These are phyloP conservation scores for Fusarium euwallaceae DNA, from an alignment of 2,329 filamentous ascomycete species.

Conservation along the genomic window DNA sequence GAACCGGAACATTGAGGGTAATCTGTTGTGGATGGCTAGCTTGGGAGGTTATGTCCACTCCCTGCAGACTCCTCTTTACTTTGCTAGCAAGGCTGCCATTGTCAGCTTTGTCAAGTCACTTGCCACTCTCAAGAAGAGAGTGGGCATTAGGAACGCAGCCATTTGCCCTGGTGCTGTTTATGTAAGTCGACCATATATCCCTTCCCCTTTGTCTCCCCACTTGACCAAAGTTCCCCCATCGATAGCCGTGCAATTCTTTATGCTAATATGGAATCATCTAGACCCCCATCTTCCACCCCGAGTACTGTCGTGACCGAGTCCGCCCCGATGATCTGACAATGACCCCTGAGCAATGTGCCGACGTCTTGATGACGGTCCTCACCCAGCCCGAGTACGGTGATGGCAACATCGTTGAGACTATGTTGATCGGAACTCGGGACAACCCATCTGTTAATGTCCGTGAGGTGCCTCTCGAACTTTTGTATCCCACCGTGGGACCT, in stretches of 20 bases:
- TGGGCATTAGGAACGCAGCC: constrained; percentile 24
- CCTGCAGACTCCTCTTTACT: constrained; percentile 44
- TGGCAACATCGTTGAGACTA: constrained; percentile 29
- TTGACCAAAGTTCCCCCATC: too few relatives aligned
- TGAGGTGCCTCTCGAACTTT: background rate
- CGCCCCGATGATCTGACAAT: constrained; percentile 8
- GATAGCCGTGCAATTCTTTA: too few relatives aligned
- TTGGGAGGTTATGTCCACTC: constrained; percentile 48
- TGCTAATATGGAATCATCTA: too few relatives aligned
- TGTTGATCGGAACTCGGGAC: constrained; percentile 21
- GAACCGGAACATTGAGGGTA: constrained; percentile 27
- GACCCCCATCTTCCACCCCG: constrained; percentile 24
- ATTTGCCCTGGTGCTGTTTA: constrained; percentile 25
- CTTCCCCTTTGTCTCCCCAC: too few relatives aligned
- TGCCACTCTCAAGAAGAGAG: background rate
- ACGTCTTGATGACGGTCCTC: constrained; percentile 7
- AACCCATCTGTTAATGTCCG: constrained; percentile 2
- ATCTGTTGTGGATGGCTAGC: constrained; percentile 47
- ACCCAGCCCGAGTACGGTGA: constrained; percentile 26
- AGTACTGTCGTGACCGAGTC: constrained; percentile 25
- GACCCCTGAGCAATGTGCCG: constrained; percentile 12
- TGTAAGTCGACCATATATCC: constrained; percentile 4
- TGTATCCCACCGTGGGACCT: constrained; percentile 18
- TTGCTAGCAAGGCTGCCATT: constrained; percentile 30
- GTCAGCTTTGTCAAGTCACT: constrained; percentile 31